Evolutionary conservation across 805 yeast genomes (phyloP), one percentile per base, ranked within the genome.

Genomic region (Yamadazyma phyllophila): DNA sequence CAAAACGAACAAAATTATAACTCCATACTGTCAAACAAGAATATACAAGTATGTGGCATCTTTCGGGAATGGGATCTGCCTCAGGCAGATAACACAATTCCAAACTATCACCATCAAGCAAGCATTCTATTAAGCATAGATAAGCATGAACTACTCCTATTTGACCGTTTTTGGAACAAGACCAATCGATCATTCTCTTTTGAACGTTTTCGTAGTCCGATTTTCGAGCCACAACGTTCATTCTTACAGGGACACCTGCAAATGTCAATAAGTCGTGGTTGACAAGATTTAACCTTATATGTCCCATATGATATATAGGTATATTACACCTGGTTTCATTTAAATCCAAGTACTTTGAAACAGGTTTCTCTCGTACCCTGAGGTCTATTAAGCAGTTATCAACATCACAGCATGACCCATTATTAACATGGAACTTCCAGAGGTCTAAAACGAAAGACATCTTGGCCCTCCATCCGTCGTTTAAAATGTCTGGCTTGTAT

Each of bases 81-180:
- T 33, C 40, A 9, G 48, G 48, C 16, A 6, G 15, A 14, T 45
- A 45, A 30, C 14, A 32, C 11, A 41, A 17, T 12, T 13, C 4
- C 20, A 15, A 14, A 9, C 2, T 10, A 13, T 39, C 41, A 13
- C 26, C 26, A 6, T 9, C 15, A 15, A 40, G 13, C 8, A 41
- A 10, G 13, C 41, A 38, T 13, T 38, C 41, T 9, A 37, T 24
- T 10, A 84, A 55, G 45, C 81, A 69, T 53, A 80, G 65, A 48
- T 79, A 79, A 20, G 85, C 82, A 56, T 83, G 85, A 31, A 83
- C 67, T 9, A 77, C 76, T 20, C 81, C 68, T 12, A 77, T 62
- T 47, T 73, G 70, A 10, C 82, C 85, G 48, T 67, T 72, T 12
- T 59, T 46, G 5, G 74, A 65, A 6, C 57, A 55, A 1, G 81